These are phyloP conservation scores for Sporothrix phasma DNA, from an alignment of 2,329 filamentous ascomycete genomes.

Conservation along the genomic window DNA sequence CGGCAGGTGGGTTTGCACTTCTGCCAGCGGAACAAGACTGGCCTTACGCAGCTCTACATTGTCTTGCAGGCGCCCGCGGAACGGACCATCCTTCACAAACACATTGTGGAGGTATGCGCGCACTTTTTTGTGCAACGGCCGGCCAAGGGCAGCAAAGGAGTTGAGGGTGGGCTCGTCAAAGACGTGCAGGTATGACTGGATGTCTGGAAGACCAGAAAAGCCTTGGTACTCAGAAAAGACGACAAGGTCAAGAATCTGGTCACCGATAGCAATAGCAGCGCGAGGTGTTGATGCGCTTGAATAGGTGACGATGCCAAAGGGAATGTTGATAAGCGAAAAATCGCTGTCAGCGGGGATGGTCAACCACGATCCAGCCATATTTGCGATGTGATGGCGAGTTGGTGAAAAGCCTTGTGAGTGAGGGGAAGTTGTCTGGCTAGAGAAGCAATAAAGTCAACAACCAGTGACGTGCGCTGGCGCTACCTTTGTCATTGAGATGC, in stretches of 20 bases:
- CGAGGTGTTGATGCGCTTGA: not conserved
- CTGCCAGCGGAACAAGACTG: not conserved
- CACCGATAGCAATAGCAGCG: constrained; percentile 1
- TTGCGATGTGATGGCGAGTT: not conserved
- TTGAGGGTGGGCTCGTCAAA: constrained; percentile 1
- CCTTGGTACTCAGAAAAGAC: not conserved
- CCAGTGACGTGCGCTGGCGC: too few relatives aligned
- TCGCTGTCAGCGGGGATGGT: not conserved
- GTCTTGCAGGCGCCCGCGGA: not conserved
- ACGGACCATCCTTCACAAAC: not conserved
- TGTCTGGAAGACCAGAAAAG: not conserved
- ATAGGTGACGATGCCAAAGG: constrained; percentile 12
- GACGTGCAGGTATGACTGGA: not conserved
- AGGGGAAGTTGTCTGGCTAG: not conserved
- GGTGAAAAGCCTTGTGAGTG: not conserved
- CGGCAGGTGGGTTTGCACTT: constrained; percentile 6
- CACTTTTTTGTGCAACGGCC: not conserved
- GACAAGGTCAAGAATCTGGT: not conserved
- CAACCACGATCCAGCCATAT: constrained; percentile 8
- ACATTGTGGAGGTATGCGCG: not conserved
- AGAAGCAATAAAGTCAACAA: too few relatives aligned
- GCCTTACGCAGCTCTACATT: not conserved
- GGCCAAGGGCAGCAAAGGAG: constrained; percentile 7
- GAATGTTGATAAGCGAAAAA: constrained; percentile 13
- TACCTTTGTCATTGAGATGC: too few relatives aligned